These are phyloP conservation scores for Yamadazyma membranifaciens DNA, from an alignment of 1,139 yeast species.

Conservation along the genomic window DNA sequence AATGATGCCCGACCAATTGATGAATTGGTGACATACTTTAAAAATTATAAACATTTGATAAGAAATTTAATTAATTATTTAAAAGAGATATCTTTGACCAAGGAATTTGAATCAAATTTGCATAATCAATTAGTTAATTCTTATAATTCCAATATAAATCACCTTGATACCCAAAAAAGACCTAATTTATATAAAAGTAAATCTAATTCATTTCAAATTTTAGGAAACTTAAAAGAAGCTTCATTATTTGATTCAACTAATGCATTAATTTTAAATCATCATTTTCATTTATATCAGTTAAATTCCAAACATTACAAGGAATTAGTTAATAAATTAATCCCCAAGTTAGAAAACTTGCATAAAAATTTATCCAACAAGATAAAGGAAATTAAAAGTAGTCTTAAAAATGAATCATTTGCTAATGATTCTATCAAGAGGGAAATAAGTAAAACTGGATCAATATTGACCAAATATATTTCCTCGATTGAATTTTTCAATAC, in stretches of 20 bases:
- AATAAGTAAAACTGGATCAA: conserved; percentile 40
- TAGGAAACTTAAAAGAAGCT: background rate
- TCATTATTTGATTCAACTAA: conserved; percentile 19
- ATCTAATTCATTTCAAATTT: conserved; percentile 18
- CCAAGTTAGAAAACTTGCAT: conserved; percentile 36
- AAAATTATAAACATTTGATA: conserved; percentile 68
- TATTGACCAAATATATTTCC: conserved; percentile 29
- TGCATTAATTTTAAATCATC: conserved; percentile 37
- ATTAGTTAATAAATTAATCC: conserved; percentile 32
- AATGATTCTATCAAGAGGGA: conserved; percentile 37
- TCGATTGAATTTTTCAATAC: conserved; percentile 36
- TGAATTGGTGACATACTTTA: conserved; percentile 55
- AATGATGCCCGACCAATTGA: conserved; percentile 48
- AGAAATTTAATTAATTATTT: conserved; percentile 61
- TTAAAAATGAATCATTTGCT: conserved; percentile 45
- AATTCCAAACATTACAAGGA: conserved; percentile 35
- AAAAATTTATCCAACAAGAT: conserved; percentile 40
- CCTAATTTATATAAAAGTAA: conserved; percentile 36
- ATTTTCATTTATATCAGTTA: conserved; percentile 27
- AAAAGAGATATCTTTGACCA: conserved; percentile 61
- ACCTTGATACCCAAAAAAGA: conserved; percentile 19
- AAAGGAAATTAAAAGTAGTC: conserved; percentile 41
- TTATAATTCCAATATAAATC: conserved; percentile 8
- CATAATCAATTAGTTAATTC: conserved; percentile 61
- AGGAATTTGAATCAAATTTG: conserved; percentile 66